Base-by-base conservation (phyloP, 2,329 filamentous ascomycete species). In the Fusarium sp. region DNA sequence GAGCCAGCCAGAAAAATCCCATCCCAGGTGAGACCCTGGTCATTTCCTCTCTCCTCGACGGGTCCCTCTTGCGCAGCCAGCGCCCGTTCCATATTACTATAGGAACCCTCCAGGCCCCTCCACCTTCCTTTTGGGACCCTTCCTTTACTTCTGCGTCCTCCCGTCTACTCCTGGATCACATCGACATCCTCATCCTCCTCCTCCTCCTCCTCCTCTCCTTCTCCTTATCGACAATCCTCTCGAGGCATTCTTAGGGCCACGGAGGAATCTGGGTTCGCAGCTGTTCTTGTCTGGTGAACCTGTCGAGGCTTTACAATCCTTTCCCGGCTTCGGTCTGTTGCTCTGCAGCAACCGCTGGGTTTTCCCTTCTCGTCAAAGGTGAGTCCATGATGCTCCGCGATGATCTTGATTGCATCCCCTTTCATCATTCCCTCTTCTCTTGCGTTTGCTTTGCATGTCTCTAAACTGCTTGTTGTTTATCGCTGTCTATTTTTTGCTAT, bases 31-130 rank as follows among this genome's bases (percentile, higher is more conserved):
- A 71, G 58, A 62, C 63, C 62, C 68, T 54, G 58, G 65, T 64
- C 58, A 36, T 55, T 66, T 68, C 36, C 44, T 44, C 44, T 44
- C 49, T 62, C 58, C 46, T 50, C 34, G 20, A 69, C 50, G 65
- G 68, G 64, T 62, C 68, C 54, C 64, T 55, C 55, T 46, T 34
- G 33, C 49, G 23, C 42, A 46, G 42, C 55, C 50, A 55, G 67
- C 68, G 44, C 65, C 68, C 67, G 69, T 59, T 51, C 57, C 50
- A 46, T 67, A 61, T 65, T 63, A 68, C 62, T 75, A 74, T 72
- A 74, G 69, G 72, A 73, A 72, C 61, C 68, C 65, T 61, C 68
- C 54, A 51, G 66, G 64, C 69, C 73, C 73, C 73, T 72, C 71
- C 68, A 68, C 60, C 65, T 60, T 50, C 57, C 60, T 36, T 57